These are phyloP conservation scores for Macrolepiota dolichaula DNA, from an alignment of 768 basidiomycete species.

Conservation along the genomic window DNA sequence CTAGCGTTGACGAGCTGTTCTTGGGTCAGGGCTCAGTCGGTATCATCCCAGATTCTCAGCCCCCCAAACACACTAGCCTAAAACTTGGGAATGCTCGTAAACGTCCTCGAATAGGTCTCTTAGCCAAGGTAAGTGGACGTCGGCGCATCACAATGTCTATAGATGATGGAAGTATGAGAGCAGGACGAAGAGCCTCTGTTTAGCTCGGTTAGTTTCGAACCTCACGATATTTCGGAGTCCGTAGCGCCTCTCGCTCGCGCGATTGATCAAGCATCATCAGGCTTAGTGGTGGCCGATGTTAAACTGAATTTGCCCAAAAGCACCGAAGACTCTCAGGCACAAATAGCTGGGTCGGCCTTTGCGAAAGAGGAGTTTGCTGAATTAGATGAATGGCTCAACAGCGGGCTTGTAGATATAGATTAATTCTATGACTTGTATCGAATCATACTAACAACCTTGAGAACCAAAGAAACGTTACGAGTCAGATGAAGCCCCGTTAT, in stretches of 20 bases:
- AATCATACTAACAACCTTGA: conserved; percentile 3
- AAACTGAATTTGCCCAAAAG: not conserved
- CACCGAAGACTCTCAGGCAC: too few relatives aligned
- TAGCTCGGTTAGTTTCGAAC: not conserved
- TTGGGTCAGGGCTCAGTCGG: not conserved
- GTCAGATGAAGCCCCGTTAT: conserved; percentile 10
- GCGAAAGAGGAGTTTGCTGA: conserved; percentile 40
- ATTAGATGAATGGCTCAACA: conserved; percentile 66
- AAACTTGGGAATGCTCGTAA: not conserved
- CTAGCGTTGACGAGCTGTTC: conserved; percentile 23
- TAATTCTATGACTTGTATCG: conserved; percentile 15
- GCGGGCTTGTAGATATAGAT: conserved; percentile 57
- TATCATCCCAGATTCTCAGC: not conserved
- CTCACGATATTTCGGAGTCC: not conserved
- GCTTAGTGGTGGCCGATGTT: not conserved
- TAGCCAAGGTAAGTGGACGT: not conserved
- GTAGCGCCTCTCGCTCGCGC: not conserved
- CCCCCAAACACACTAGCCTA: not conserved
- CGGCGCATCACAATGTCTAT: not conserved
- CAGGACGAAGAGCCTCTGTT: not conserved
- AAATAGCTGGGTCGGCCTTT: not conserved
- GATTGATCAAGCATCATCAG: not conserved
- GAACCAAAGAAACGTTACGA: conserved; percentile 12
- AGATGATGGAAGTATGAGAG: not conserved
- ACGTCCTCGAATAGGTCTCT: not conserved